Base-by-base conservation (phyloP, 306 rosid genomes). In the Potentilla sterilis region DNA sequence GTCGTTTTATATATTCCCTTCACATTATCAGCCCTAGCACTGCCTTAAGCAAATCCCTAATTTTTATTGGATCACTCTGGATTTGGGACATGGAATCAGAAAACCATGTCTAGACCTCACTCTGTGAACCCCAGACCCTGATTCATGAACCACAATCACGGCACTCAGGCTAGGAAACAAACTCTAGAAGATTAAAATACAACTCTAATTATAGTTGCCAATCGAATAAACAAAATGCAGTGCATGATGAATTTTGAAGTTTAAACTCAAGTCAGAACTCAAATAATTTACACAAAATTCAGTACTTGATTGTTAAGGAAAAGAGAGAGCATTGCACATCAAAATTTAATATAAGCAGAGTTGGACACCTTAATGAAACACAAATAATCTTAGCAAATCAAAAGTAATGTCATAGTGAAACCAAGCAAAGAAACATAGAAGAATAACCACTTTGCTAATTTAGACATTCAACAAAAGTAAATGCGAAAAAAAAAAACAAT, bases 391-490 rank as follows among this genome's bases (percentile, higher is more conserved):
- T n/a, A n/a, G n/a, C n/a, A n/a, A n/a, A n/a, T n/a, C n/a, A n/a
- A n/a, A n/a, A n/a, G n/a, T n/a, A n/a, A n/a, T n/a, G n/a, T n/a
- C n/a, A n/a, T n/a, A 54, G 67, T 38, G 19, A 16, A 57, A 43
- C 22, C 4, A 35, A 38, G 19, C 22, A 38, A 47, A 57, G n/a
- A 11, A 63, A 14, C 28, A 21, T n/a, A 43, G 43, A 12, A 47
- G 64, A 58, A 73, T 40, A 54, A 58, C 44, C 37, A 70, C 77
- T 54, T 34, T 70, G 43, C 74, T 49, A 5, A 63, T 51, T 21
- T 24, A 47, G 16, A 54, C 24, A 22, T 43, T 42, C 34, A 32
- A 14, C n/a, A 28, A 18, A 40, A 38, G 3, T 9, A 42, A n/a
- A 32, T 28, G 67, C n/a, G n/a, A n/a, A n/a, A n/a, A n/a, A n/a